These are phyloP conservation scores for Breviolum minutum DNA, from an alignment of 73 alveolate genomes.

Conservation along the genomic window DNA sequence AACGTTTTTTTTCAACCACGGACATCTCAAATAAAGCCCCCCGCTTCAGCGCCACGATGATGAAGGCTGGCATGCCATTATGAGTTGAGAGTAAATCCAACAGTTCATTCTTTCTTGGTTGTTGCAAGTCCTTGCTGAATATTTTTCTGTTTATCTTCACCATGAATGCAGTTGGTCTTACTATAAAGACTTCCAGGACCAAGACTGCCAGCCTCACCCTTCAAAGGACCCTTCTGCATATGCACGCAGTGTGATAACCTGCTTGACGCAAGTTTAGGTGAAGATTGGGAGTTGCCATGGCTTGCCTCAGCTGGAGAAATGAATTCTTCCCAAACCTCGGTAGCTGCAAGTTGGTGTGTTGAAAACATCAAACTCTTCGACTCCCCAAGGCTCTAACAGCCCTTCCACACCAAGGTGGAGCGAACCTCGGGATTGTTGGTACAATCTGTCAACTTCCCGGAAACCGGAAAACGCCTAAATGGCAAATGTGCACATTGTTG, in stretches of 20 bases:
- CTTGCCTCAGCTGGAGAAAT: not conserved
- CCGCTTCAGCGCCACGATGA: constrained; percentile 49
- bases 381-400: not conserved
- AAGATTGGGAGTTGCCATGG: not conserved
- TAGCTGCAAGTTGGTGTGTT: not conserved
- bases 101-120: too few species aligned
- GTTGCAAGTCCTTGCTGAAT: too few species aligned
- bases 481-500: too few species aligned
- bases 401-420: constrained; percentile 7
- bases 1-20: not conserved
- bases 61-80: constrained; percentile 5
- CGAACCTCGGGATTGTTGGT: not conserved
- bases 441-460: too few species aligned
- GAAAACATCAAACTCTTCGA: not conserved
- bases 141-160: too few species aligned
- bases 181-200: too few species aligned
- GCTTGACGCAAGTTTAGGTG: not conserved
- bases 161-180: too few species aligned
- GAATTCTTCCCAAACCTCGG: constrained; percentile 37
- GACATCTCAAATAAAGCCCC: not conserved
- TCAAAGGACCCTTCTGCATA: constrained; percentile 8
- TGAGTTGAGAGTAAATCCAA: not conserved
- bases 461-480: too few species aligned
- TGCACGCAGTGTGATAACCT: constrained; percentile 10
- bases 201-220: constrained; percentile 43